Percentiles rank a stretch among this genome's conserved stretches.
phyloP scores from a whole-genome alignment of 2,329 filamentous ascomycete genomes.

The Zymoseptoria tritici region DNA sequence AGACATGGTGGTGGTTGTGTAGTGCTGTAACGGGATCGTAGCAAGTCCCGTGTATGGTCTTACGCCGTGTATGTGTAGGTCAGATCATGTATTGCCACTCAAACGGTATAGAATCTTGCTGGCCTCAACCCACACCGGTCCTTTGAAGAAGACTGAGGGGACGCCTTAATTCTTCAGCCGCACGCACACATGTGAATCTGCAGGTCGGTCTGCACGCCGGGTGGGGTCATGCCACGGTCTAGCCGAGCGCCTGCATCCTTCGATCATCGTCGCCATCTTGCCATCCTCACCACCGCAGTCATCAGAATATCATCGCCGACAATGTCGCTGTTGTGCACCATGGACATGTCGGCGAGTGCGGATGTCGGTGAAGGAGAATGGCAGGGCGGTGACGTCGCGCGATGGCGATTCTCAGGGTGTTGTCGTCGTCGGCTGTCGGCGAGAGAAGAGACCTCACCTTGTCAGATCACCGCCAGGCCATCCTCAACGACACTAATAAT shows the following conservation, averaged over 20 bases:
- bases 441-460: too few species aligned
- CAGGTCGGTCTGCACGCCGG: background rate
- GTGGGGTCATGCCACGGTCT: background rate
- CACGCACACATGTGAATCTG: background rate
- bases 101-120: background rate
- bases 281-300: too few species aligned
- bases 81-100: background rate
- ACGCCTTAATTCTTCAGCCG: background rate
- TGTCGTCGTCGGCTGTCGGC: too few species aligned
- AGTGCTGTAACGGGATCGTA: background rate
- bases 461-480: too few species aligned
- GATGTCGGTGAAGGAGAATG: background rate
- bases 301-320: too few species aligned
- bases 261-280: background rate
- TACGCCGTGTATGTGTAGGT: background rate
- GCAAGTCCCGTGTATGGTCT: background rate
- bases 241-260: background rate
- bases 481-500: too few species aligned
- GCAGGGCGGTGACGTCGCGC: too few species aligned
- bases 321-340: background rate
- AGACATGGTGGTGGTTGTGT: conserved; percentile 7
- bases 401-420: background rate
- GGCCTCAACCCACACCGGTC: background rate
- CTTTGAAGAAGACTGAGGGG: background rate
- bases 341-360: background rate